These are phyloP conservation scores for Acacia acuminata DNA, from an alignment of 306 rosid species.

Conservation along the genomic window DNA sequence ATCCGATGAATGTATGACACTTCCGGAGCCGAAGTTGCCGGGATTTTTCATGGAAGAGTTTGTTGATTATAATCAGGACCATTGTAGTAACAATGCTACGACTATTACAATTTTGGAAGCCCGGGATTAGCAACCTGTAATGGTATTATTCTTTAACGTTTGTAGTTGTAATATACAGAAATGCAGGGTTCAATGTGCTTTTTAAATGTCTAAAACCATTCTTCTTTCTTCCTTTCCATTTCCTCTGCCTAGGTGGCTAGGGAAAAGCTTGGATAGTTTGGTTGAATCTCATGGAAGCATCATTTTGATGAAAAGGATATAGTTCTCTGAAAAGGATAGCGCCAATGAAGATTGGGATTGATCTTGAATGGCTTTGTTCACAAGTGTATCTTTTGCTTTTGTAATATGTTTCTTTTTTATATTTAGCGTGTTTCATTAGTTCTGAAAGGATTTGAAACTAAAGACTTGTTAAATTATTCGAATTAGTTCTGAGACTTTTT, in stretches of 20 bases:
- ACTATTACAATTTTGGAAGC: neutral
- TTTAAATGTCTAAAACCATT: neutral
- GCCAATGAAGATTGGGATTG: neutral
- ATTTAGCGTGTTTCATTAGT: no score
- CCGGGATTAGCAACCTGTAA: neutral
- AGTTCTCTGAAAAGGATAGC: no score
- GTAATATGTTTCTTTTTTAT: no score
- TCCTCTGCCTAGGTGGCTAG: neutral
- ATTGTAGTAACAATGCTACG: neutral
- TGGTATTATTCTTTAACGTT: no score
- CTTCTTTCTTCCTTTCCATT: neutral
- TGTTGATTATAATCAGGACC: neutral
- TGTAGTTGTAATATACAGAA: neutral
- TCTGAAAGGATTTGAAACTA: no score
- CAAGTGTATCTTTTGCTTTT: no score
- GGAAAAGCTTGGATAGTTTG: neutral
- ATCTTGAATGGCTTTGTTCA: no score
- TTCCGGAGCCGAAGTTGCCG: slow-evolving; percentile 28
- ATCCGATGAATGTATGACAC: slow-evolving; percentile 24
- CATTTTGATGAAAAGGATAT: neutral
- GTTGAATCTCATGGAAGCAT: neutral
- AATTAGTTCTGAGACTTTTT: no score
- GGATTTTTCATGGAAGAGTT: neutral
- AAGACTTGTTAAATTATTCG: no score
- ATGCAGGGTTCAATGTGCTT: no score